Conservation (phyloP, 2,329 filamentous ascomycete species). For the Calonectria crousiana region DNA sequence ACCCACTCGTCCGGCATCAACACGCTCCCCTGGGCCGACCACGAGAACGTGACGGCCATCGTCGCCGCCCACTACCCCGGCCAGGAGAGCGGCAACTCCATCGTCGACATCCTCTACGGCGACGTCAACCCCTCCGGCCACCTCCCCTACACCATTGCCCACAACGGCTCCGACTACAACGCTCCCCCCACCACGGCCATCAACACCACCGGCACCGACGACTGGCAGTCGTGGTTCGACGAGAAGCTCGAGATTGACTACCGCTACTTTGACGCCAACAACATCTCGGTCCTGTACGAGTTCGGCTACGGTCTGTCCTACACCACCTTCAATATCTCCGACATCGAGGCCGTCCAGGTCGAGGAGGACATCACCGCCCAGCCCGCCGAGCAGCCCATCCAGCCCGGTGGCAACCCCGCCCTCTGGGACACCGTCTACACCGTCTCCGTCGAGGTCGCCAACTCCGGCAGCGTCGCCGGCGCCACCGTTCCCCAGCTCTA, state of each 20-base stretch:
- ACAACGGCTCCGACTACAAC: slow-evolving; percentile 62
- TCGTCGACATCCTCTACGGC: slow-evolving; percentile 77
- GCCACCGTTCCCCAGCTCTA: slow-evolving; percentile 69
- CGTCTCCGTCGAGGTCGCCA: slow-evolving; percentile 60
- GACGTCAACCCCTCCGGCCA: slow-evolving; percentile 76
- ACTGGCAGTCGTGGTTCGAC: slow-evolving; percentile 64
- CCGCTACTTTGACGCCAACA: slow-evolving; percentile 71
- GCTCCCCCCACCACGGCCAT: slow-evolving; percentile 53
- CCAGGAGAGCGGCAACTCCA: slow-evolving; percentile 76
- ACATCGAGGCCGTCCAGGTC: slow-evolving; percentile 37
- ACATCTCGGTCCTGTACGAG: slow-evolving; percentile 71
- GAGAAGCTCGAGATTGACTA: slow-evolving; percentile 78
- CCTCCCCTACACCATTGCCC: slow-evolving; percentile 79
- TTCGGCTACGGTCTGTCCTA: slow-evolving; percentile 79
- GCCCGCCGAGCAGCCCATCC: slow-evolving; percentile 43
- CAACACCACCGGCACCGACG: slow-evolving; percentile 52
- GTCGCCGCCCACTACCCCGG: slow-evolving; percentile 78
- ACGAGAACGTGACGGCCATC: slow-evolving; percentile 75
- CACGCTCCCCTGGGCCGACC: slow-evolving; percentile 75
- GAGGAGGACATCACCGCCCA: slow-evolving; percentile 41
- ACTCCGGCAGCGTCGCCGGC: slow-evolving; percentile 63
- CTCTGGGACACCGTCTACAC: slow-evolving; percentile 65
- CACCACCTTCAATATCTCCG: slow-evolving; percentile 69
- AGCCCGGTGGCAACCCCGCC: slow-evolving; percentile 68
- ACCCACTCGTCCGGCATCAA: slow-evolving; percentile 77